These are phyloP conservation scores for Mycena pura DNA, from an alignment of 768 basidiomycete genomes.

Conservation along the genomic window DNA sequence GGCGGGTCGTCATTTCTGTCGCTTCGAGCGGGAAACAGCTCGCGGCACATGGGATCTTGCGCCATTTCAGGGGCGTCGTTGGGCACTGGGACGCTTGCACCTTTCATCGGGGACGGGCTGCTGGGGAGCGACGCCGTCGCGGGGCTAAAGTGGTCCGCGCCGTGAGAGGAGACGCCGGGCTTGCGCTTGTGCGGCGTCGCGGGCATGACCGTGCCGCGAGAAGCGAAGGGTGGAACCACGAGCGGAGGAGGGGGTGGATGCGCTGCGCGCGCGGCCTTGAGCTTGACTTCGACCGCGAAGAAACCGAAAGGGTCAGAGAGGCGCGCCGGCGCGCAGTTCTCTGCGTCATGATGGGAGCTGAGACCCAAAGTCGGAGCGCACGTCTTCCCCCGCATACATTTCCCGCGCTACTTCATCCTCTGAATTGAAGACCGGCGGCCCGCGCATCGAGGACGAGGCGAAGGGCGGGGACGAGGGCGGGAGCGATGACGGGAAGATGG, in stretches of 20 bases:
- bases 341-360: conserved; percentile 16
- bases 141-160: conserved; percentile 41
- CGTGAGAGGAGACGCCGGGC: conserved; percentile 37
- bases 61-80: background rate
- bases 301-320: conserved; percentile 65
- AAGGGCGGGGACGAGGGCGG: conserved; percentile 26
- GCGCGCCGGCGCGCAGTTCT: conserved; percentile 25
- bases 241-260: conserved; percentile 25
- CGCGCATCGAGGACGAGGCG: conserved; percentile 12
- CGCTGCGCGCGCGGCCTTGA: conserved; percentile 49
- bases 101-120: conserved; percentile 48
- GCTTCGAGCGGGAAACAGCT: background rate
- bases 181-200: conserved; percentile 42
- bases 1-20: conserved; percentile 18
- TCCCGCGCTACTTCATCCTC: conserved; percentile 12
- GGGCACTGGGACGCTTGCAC: background rate
- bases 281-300: conserved; percentile 56
- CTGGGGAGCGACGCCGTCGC: conserved; percentile 40
- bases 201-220: conserved; percentile 32
- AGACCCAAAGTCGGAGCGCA: conserved; percentile 9
- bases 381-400: background rate
- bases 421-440: conserved; percentile 1
- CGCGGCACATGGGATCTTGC: background rate
- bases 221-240: conserved; percentile 26
- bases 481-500: conserved; percentile 26